Conservation (phyloP, 148 eudicot genomes). For the Salicornia ramosissima region DNA sequence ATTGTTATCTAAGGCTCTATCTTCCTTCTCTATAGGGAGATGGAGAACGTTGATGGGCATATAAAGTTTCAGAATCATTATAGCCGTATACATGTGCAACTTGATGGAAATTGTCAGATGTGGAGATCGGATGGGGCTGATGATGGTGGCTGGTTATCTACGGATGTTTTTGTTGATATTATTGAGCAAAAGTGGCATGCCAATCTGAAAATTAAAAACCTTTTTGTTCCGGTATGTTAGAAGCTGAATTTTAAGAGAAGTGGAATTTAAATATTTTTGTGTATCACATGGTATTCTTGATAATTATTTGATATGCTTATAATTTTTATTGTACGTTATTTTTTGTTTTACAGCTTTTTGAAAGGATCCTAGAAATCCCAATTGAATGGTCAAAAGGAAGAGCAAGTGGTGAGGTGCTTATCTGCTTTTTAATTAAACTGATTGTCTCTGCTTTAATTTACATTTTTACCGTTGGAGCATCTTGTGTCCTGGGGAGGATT, state of each 20-base stretch:
- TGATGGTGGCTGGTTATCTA: slow-evolving; percentile 93
- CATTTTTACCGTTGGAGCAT: slow-evolving; percentile 2
- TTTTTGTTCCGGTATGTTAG: slow-evolving; percentile 94
- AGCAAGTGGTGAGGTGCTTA: slow-evolving; percentile 99
- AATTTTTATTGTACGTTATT: background rate
- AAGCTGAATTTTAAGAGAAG: slow-evolving; percentile 8
- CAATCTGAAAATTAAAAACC: slow-evolving; percentile 66
- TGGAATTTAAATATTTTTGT: background rate
- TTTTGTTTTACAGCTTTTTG: slow-evolving; percentile 67
- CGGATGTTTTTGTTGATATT: slow-evolving; percentile 92
- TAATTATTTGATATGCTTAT: background rate
- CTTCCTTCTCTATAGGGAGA: slow-evolving; percentile 54
- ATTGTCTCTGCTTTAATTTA: slow-evolving; percentile 3
- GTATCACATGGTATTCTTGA: background rate
- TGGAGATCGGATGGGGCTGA: slow-evolving; percentile 69
- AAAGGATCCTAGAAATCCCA: slow-evolving; percentile 93
- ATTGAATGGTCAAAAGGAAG: slow-evolving; percentile 87
- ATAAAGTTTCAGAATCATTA: slow-evolving; percentile 85
- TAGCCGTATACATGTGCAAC: slow-evolving; percentile 75
- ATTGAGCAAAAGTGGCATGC: slow-evolving; percentile 97
- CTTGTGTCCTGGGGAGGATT: slow-evolving; percentile 7
- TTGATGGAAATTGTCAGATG: slow-evolving; percentile 83
- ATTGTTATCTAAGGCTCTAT: slow-evolving; percentile 4
- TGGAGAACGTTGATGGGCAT: slow-evolving; percentile 83
- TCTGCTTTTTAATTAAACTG: slow-evolving; percentile 29